phyloP scores from a whole-genome alignment of 495 filamentous ascomycete genomes.

The Cercophora newfieldiana region DNA sequence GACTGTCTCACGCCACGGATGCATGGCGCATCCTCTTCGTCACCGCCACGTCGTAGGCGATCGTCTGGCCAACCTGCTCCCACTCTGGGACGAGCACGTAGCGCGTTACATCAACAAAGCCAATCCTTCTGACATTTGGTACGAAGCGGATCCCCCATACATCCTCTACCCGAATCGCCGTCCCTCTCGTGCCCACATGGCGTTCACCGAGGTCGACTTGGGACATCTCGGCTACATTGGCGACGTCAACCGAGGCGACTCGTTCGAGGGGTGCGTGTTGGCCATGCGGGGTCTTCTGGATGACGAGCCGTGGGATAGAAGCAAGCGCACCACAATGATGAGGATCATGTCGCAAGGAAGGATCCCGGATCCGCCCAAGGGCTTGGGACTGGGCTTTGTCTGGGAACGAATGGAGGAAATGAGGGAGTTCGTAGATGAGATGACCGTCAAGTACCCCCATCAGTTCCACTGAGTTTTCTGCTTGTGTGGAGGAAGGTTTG shows the following conservation, averaged over 20 bases:
- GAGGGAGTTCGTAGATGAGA: no score
- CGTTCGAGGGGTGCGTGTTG: background rate
- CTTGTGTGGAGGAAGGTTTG: no score
- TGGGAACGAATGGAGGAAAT: no score
- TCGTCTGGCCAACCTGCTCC: background rate
- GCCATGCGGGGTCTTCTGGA: background rate
- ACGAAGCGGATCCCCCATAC: no score
- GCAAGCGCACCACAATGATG: no score
- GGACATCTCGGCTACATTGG: background rate
- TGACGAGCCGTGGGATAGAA: background rate
- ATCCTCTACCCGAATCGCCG: no score
- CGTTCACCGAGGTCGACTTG: background rate
- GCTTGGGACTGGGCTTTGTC: no score
- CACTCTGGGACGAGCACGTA: background rate
- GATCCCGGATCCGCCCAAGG: no score
- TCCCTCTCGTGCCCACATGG: no score
- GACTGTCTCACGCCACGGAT: background rate
- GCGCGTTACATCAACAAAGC: background rate
- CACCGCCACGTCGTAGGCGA: background rate
- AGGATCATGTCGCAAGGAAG: background rate
- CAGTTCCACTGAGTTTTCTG: no score
- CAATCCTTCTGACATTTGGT: background rate
- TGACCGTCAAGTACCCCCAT: no score
- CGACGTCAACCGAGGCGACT: background rate
- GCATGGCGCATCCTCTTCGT: background rate